Evolutionary conservation across 163 green algal species (phyloP), one percentile per base, ranked within the genome.

Genomic region (Scenedesmus sp.): DNA sequence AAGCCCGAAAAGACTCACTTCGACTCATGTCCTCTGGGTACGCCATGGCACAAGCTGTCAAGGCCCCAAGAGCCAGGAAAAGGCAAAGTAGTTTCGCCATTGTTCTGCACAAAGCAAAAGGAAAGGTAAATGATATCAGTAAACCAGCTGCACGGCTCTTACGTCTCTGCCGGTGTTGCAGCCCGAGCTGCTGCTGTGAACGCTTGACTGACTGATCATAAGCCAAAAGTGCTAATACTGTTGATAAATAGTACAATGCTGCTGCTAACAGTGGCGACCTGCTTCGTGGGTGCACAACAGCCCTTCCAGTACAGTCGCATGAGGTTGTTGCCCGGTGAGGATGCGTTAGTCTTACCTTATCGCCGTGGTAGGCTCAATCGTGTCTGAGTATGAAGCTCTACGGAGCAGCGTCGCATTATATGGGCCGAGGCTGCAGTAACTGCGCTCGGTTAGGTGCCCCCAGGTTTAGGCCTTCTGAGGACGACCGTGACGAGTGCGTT

Each of bases 21-120:
- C 18, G 37, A 30, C 7, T 37, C 30, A 30, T 76, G 65, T 76
- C 65, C 59, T 72, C 59, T 72, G 59, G 59, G 59, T 35, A 24
- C 9, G 65, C 65, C 65, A 76, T 76, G 30, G 30, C 65, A 30
- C 65, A 76, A 40, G 30, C 65, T 40, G 65, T 76, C 65, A 76
- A 76, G 65, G 65, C 65, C 65, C 65, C 65, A 18, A 76, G 65
- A 30, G 65, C 65, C 65, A 76, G 65, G 65, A 76, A 40, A 40
- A 76, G 65, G 65, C 65, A 76, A 76, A 76, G 65, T 76, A 76
- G 30, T 30, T 76, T 76, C 30, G 30, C 65, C 65, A 76, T 76
- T 26, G 0, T 76, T 76, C 65, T 76, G 65, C 65, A 18, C n/a
- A 20, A 76, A 37, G 9, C 7, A 20, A 76, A 20, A 76, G 10